Percentiles rank a stretch among this genome's conserved stretches.
Conservation (phyloP, 805 yeast species). For the Candida qinlingensis region DNA sequence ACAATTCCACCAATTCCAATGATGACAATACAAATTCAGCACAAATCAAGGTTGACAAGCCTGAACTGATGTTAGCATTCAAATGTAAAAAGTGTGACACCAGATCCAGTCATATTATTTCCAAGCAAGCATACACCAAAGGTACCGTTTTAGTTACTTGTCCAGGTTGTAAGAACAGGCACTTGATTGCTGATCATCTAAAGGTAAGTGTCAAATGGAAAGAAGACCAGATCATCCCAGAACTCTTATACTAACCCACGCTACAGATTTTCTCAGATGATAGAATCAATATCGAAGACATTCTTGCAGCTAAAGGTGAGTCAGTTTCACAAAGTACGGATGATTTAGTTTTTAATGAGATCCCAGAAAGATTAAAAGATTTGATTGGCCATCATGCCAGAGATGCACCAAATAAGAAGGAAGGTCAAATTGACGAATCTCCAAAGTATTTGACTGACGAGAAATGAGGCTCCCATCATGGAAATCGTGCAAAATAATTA, state of each 20-base stretch:
- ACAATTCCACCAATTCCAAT: slow-evolving; percentile 13
- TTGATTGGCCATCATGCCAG: slow-evolving; percentile 62
- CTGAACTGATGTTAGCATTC: slow-evolving; percentile 81
- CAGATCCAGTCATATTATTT: slow-evolving; percentile 82
- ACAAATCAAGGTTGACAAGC: slow-evolving; percentile 58
- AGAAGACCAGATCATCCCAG: too few species aligned
- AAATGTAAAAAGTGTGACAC: slow-evolving; percentile 86
- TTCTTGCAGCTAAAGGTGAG: slow-evolving; percentile 72
- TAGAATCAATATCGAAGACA: slow-evolving; percentile 72
- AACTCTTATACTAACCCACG: slow-evolving; percentile 12
- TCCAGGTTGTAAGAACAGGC: slow-evolving; percentile 86
- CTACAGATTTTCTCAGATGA: slow-evolving; percentile 70
- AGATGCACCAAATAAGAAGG: slow-evolving; percentile 49
- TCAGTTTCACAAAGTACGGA: slow-evolving; percentile 56
- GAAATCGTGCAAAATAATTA: too few species aligned
- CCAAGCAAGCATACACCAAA: slow-evolving; percentile 82
- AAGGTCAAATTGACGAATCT: neutral
- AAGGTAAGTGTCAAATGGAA: slow-evolving; percentile 33
- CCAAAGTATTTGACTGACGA: slow-evolving; percentile 4
- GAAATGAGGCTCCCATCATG: neutral
- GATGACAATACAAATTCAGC: slow-evolving; percentile 10
- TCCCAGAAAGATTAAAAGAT: slow-evolving; percentile 48
- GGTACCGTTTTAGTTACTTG: slow-evolving; percentile 90
- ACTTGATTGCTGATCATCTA: slow-evolving; percentile 84
- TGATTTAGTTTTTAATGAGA: slow-evolving; percentile 66